Conservation (phyloP, 2,329 filamentous ascomycete genomes). For the Stromatinia cepivora region DNA sequence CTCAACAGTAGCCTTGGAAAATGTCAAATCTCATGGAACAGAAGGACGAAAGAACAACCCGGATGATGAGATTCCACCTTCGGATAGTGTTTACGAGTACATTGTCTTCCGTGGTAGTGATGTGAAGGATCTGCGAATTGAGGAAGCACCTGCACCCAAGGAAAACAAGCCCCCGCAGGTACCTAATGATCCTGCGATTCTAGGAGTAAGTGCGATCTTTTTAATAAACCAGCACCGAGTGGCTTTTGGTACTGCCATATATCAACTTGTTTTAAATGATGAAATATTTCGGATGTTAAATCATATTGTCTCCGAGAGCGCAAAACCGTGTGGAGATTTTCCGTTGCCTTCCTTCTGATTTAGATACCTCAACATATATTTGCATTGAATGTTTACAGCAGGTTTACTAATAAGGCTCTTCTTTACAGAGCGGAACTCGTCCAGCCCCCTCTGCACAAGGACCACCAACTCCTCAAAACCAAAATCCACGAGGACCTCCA, state of each 20-base stretch:
- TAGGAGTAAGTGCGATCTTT: constrained; percentile 74
- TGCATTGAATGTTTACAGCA: constrained; percentile 29
- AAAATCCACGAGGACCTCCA: constrained; percentile 24
- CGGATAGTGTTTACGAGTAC: constrained; percentile 92
- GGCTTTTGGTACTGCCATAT: not conserved
- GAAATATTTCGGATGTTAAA: constrained; percentile 98
- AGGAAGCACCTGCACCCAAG: constrained; percentile 74
- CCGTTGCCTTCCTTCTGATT: constrained; percentile 99
- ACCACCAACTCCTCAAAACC: constrained; percentile 30
- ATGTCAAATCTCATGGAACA: constrained; percentile 91
- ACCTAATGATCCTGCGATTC: constrained; percentile 93
- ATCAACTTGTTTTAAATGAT: constrained; percentile 61
- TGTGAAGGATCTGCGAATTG: constrained; percentile 95
- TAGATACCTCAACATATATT: constrained; percentile 16
- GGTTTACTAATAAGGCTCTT: constrained; percentile 32
- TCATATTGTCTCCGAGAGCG: constrained; percentile 84
- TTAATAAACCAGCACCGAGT: constrained; percentile 24
- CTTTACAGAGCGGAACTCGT: constrained; percentile 48
- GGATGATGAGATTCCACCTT: constrained; percentile 78
- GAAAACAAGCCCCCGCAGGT: constrained; percentile 75
- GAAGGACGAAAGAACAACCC: constrained; percentile 81
- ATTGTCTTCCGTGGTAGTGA: constrained; percentile 98
- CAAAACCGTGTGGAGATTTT: constrained; percentile 92
- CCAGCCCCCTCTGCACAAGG: constrained; percentile 28
- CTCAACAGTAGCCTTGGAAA: constrained; percentile 94